These are phyloP conservation scores for Venustampulla echinocandica DNA, from an alignment of 495 filamentous ascomycete genomes.

Conservation along the genomic window DNA sequence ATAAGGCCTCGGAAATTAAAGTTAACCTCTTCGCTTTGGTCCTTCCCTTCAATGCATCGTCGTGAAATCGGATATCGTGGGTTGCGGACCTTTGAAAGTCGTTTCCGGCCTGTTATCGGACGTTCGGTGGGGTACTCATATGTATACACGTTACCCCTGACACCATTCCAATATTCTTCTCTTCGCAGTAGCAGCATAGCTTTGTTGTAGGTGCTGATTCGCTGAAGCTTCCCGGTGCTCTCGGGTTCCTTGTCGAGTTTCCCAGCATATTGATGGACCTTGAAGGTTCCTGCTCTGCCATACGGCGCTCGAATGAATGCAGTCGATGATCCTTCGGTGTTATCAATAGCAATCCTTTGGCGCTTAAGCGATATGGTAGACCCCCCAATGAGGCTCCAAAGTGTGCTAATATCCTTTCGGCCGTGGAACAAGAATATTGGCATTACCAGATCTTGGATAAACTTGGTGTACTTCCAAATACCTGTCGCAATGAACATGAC, in stretches of 20 bases:
- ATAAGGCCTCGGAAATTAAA: conserved; percentile 50
- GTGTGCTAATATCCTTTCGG: conserved; percentile 34
- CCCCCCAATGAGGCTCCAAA: conserved; percentile 42
- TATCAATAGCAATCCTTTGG: conserved; percentile 36
- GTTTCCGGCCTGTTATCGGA: conserved; percentile 24
- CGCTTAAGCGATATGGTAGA: conserved; percentile 40
- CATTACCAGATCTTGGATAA: conserved; percentile 5
- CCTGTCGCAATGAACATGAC: conserved; percentile 1
- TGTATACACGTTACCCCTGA: conserved; percentile 40
- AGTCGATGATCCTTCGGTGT: conserved; percentile 38
- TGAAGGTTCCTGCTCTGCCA: conserved; percentile 33
- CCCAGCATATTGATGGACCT: conserved; percentile 39
- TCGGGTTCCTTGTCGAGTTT: conserved; percentile 37
- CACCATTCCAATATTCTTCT: conserved; percentile 40
- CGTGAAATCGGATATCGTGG: conserved; percentile 36
- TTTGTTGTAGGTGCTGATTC: conserved; percentile 40
- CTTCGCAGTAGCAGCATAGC: conserved; percentile 40
- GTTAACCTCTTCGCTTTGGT: conserved; percentile 33
- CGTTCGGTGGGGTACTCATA: conserved; percentile 37
- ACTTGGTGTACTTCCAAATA: conserved; percentile 7
- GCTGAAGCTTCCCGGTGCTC: conserved; percentile 33
- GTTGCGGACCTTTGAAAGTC: conserved; percentile 38
- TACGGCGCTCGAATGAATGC: conserved; percentile 32
- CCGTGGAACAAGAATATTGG: conserved; percentile 35
- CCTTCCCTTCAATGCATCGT: conserved; percentile 3